phyloP scores from a whole-genome alignment of 139 green algal species.

The Coelastrella sp. region DNA sequence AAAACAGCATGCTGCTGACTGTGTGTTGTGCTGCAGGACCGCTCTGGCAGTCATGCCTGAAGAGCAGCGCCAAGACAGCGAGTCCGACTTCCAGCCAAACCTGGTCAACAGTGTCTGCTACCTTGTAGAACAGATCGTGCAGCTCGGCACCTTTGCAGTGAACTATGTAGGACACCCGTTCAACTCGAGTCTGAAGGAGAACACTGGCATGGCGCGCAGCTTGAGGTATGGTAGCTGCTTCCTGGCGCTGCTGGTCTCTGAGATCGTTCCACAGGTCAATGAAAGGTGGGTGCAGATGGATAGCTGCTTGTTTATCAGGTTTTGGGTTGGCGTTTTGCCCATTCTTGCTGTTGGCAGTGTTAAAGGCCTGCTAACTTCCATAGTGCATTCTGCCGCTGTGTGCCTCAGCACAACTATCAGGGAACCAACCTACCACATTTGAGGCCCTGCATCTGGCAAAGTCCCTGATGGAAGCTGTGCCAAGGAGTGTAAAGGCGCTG shows the following conservation, averaged over 20 bases:
- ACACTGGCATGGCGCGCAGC: slow-evolving; percentile 72
- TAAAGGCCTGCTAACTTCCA: no score
- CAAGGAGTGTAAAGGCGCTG: no score
- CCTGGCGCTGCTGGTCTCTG: slow-evolving; percentile 57
- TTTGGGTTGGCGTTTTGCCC: neutral
- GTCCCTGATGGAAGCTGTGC: no score
- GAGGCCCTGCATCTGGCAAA: no score
- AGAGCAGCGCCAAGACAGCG: slow-evolving; percentile 79
- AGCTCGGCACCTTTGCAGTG: slow-evolving; percentile 93
- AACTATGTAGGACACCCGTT: slow-evolving; percentile 97
- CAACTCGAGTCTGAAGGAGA: slow-evolving; percentile 87
- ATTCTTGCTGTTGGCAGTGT: neutral
- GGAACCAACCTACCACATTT: no score
- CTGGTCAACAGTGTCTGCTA: slow-evolving; percentile 98
- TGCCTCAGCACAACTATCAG: no score
- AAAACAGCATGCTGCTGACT: neutral
- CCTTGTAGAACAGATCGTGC: slow-evolving; percentile 77
- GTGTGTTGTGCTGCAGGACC: neutral
- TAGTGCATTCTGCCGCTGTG: no score
- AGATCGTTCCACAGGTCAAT: slow-evolving; percentile 59
- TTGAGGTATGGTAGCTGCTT: slow-evolving; percentile 63
- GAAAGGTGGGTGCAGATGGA: slow-evolving; percentile 1
- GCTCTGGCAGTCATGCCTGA: slow-evolving; percentile 56
- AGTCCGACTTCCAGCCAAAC: slow-evolving; percentile 95
- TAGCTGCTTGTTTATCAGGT: neutral